Evolutionary conservation across 176 grass and related monocot species (phyloP).

Genomic region (Aegilops tauschii): DNA sequence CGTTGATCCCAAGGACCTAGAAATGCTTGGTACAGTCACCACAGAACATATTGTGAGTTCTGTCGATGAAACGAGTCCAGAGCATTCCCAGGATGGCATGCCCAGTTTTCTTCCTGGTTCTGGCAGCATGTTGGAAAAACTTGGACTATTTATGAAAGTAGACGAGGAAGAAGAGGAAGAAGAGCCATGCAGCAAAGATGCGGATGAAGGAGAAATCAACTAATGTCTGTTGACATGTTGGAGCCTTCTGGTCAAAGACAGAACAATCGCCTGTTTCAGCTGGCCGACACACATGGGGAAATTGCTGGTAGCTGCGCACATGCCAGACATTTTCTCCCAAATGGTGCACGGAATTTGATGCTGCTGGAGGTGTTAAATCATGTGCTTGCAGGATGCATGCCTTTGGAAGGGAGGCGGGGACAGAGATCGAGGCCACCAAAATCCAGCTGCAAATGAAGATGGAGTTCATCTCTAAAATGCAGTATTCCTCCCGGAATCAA

Average conservation of each 20-base stretch:
- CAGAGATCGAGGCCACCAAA: conserved; percentile 6
- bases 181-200: conserved; percentile 51
- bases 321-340: not conserved
- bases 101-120: conserved; percentile 49
- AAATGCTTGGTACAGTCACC: conserved; percentile 73
- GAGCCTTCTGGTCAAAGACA: not conserved
- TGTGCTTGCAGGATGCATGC: not conserved
- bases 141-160: conserved; percentile 85
- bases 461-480: not conserved
- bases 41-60: conserved; percentile 66
- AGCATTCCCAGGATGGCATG: conserved; percentile 67
- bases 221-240: conserved; percentile 25
- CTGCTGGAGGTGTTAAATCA: not conserved
- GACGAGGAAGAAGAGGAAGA: conserved; percentile 94
- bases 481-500: not conserved
- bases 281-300: not conserved
- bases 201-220: conserved; percentile 71
- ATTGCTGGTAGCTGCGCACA: conserved; percentile 3
- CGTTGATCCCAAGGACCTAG: conserved; percentile 68
- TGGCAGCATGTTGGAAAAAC: conserved; percentile 69
- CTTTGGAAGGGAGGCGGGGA: not conserved
- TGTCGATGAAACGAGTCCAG: conserved; percentile 72
- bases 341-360: not conserved
- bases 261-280: not conserved
- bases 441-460: conserved; percentile 4